Percentiles rank a stretch among this genome's conserved stretches.
Conservation (phyloP, 2,329 filamentous ascomycete genomes). For the Neofusicoccum sp. region DNA sequence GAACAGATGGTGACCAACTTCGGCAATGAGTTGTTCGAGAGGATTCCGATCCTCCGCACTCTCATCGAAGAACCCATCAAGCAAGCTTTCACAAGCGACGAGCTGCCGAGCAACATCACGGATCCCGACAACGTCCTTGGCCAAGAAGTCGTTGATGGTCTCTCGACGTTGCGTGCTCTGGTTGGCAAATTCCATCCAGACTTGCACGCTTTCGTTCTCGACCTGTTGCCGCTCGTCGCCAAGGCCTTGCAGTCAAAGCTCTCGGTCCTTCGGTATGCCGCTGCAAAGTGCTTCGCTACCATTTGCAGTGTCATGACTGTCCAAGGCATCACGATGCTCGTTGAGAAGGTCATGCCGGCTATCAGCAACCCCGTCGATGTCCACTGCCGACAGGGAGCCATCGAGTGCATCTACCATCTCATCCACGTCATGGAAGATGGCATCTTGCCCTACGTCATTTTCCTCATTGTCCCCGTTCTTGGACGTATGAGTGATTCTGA, state of each 20-base stretch:
- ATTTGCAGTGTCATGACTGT: constrained; percentile 96
- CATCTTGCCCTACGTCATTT: constrained; percentile 96
- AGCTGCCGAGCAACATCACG: constrained; percentile 68
- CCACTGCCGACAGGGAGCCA: constrained; percentile 85
- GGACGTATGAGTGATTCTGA: constrained; percentile 98
- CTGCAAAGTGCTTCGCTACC: constrained; percentile 94
- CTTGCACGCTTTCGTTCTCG: constrained; percentile 76
- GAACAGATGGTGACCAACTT: constrained; percentile 83
- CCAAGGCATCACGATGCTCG: constrained; percentile 91
- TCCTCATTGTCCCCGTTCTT: constrained; percentile 94
- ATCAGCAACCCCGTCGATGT: constrained; percentile 90
- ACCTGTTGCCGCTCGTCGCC: constrained; percentile 79
- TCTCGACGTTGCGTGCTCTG: constrained; percentile 89
- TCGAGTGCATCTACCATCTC: constrained; percentile 93
- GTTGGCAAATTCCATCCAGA: constrained; percentile 80
- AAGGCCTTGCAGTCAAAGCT: constrained; percentile 84
- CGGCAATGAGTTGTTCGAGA: constrained; percentile 72
- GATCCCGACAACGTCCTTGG: constrained; percentile 74
- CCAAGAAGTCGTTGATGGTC: constrained; percentile 88
- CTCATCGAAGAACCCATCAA: constrained; percentile 81
- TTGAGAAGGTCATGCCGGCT: constrained; percentile 86
- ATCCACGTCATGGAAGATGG: constrained; percentile 98
- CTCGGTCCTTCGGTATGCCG: constrained; percentile 92
- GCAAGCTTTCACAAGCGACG: constrained; percentile 67
- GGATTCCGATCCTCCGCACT: constrained; percentile 74